Evolutionary conservation across 257 asterid species (phyloP).

Genomic region (Fraxinus quadrangulata): DNA sequence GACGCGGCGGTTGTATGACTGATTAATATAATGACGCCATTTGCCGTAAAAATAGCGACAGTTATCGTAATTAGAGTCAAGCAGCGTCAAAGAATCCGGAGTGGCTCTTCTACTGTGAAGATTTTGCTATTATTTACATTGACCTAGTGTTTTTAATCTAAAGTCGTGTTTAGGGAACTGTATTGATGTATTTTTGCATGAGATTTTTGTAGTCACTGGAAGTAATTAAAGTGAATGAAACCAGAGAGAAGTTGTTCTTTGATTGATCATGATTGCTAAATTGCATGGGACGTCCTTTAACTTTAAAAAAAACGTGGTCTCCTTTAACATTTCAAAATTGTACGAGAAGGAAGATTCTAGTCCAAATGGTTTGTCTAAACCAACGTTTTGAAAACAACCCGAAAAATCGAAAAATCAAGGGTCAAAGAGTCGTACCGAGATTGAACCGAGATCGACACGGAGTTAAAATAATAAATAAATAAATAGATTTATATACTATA

Average conservation of each 20-base stretch:
- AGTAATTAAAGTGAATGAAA: constrained; percentile 20
- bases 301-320: not conserved
- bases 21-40: constrained; percentile 22
- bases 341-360: not conserved
- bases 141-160: not conserved
- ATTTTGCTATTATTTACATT: not conserved
- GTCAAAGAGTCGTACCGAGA: too few species aligned
- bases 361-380: not conserved
- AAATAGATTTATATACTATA: too few species aligned
- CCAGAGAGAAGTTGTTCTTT: constrained; percentile 28
- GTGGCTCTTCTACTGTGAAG: constrained; percentile 34
- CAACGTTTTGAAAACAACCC: too few species aligned
- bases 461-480: too few species aligned
- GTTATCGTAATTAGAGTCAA: constrained; percentile 19
- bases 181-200: not conserved
- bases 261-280: constrained; percentile 17
- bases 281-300: not conserved
- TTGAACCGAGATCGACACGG: too few species aligned
- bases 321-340: not conserved
- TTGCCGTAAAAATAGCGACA: constrained; percentile 20
- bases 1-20: constrained; percentile 18
- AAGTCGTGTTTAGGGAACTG: not conserved
- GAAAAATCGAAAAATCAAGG: too few species aligned
- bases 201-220: not conserved
- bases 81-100: constrained; percentile 19